Conservation (phyloP, 805 yeast genomes). For the Pichia kluyveri region DNA sequence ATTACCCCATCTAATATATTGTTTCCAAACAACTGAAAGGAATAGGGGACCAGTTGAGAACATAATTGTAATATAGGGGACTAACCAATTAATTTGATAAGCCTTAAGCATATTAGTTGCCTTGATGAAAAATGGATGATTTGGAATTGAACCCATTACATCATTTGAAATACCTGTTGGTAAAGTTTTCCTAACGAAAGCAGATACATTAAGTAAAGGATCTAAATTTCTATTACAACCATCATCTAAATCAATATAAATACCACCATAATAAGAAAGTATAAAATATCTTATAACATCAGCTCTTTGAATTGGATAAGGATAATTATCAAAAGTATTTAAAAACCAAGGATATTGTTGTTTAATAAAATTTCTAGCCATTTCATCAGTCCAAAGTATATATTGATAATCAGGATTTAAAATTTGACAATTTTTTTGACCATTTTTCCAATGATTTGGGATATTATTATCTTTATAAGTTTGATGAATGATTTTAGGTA, state of each 20-base stretch:
- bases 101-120: conserved; percentile 54
- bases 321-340: conserved; percentile 65
- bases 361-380: conserved; percentile 67
- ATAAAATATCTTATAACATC: conserved; percentile 87
- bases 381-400: conserved; percentile 83
- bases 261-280: conserved; percentile 76
- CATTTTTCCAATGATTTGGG: conserved; percentile 74
- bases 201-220: conserved; percentile 72
- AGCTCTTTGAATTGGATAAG: conserved; percentile 79
- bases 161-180: conserved; percentile 93
- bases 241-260: conserved; percentile 85
- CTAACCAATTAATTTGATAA: conserved; percentile 67
- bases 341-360: conserved; percentile 84
- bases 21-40: conserved; percentile 79
- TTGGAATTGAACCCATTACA: conserved; percentile 83
- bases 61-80: conserved; percentile 89
- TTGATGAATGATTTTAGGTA: conserved; percentile 90
- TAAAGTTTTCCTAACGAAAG: conserved; percentile 76
- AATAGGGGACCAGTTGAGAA: conserved; percentile 88
- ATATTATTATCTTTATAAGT: conserved; percentile 74
- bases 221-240: conserved; percentile 76
- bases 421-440: conserved; percentile 68
- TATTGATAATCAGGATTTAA: conserved; percentile 84
- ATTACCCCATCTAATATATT: conserved; percentile 72
- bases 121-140: conserved; percentile 75